A percentile compares a stretch with the other conserved stretches of the same genome.
These are phyloP conservation scores for Fistulifera pelliculosa DNA, from an alignment of 108 stramenopile genomes.

Conservation along the genomic window DNA sequence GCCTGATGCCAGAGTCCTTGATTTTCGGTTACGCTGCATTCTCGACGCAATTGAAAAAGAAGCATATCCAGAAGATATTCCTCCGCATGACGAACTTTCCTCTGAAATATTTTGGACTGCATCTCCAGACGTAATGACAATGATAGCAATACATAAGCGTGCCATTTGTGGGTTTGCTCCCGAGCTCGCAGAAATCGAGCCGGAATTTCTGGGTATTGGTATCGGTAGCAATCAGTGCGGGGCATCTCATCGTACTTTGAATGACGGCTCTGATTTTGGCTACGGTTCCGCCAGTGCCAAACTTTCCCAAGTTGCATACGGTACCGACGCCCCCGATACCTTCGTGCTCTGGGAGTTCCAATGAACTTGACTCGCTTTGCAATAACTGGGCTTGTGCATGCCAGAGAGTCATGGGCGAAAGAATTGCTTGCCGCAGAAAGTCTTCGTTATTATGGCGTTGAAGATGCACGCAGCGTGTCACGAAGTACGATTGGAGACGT, in stretches of 20 bases:
- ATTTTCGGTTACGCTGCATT: conserved; percentile 42
- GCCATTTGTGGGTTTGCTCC: conserved; percentile 7
- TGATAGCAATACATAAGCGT: conserved; percentile 5
- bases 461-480: neutral
- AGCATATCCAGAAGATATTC: conserved; percentile 2
- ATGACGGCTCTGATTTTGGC: conserved; percentile 59
- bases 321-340: conserved; percentile 71
- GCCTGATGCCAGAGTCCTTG: conserved; percentile 61
- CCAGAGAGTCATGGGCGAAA: conserved; percentile 41
- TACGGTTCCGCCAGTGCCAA: conserved; percentile 57
- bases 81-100: neutral
- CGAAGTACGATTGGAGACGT: neutral
- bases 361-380: conserved; percentile 68
- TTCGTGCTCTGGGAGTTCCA: conserved; percentile 65
- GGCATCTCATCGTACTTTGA: conserved; percentile 48
- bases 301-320: conserved; percentile 55
- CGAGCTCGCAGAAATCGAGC: conserved; percentile 1
- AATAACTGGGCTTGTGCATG: conserved; percentile 52
- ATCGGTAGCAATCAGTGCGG: conserved; percentile 42
- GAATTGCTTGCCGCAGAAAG: conserved; percentile 27
- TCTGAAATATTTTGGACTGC: conserved; percentile 11
- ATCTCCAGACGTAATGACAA: conserved; percentile 15
- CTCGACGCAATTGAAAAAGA: conserved; percentile 32
- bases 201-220: conserved; percentile 30
- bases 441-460: conserved; percentile 1